Evolutionary conservation across 179 eudicot genomes (phyloP).

Genomic region (Actinidia arguta): DNA sequence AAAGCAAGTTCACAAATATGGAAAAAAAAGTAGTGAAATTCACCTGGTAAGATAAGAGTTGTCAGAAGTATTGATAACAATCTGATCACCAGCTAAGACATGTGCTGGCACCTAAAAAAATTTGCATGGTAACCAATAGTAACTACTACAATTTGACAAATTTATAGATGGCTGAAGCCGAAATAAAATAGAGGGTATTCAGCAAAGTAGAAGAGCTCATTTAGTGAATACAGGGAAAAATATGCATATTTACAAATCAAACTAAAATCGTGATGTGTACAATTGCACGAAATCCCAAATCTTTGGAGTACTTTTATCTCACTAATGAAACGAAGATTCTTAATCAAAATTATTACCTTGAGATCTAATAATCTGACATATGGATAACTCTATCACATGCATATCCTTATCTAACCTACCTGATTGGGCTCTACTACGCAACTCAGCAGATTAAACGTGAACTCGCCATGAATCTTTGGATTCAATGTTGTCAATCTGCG

Average conservation of each 20-base stretch:
- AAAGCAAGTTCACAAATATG: background rate
- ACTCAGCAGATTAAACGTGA: background rate
- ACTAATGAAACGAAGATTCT: background rate
- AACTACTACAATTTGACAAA: background rate
- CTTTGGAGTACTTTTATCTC: background rate
- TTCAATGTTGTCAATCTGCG: background rate
- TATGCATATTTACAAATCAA: background rate
- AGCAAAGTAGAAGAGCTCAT: background rate
- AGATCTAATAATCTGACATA: background rate
- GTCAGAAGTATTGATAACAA: slow-evolving; percentile 66
- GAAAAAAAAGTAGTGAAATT: slow-evolving; percentile 10
- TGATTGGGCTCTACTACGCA: background rate
- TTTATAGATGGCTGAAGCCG: background rate
- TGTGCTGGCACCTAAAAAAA: slow-evolving; percentile 72
- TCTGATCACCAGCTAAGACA: slow-evolving; percentile 62
- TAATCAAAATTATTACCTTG: background rate
- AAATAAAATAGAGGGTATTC: background rate
- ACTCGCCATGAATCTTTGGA: background rate
- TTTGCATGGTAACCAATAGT: background rate
- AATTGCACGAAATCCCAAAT: background rate
- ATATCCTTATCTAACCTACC: background rate
- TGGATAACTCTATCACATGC: background rate
- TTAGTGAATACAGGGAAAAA: background rate
- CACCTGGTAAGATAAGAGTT: slow-evolving; percentile 77
- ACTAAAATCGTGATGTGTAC: background rate